phyloP scores from a whole-genome alignment of 2,329 filamentous ascomycete genomes.

The Ascochyta viciae-villosae region DNA sequence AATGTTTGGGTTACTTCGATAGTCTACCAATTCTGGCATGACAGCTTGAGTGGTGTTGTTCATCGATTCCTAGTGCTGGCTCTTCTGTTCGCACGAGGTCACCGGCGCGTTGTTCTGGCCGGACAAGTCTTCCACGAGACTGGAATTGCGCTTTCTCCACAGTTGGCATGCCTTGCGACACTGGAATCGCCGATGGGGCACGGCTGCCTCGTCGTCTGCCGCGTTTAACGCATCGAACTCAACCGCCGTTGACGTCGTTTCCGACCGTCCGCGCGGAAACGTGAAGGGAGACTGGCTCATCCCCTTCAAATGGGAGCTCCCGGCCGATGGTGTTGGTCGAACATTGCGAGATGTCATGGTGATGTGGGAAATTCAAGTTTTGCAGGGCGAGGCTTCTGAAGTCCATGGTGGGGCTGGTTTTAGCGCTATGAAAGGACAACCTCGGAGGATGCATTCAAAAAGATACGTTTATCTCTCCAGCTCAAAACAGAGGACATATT shows the following conservation, averaged over 20 bases:
- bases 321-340: not conserved
- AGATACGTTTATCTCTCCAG: not conserved
- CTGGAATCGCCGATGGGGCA: constrained; percentile 3
- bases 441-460: not conserved
- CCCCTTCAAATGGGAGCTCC: not conserved
- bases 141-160: not conserved
- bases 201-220: not conserved
- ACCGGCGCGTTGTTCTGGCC: not conserved
- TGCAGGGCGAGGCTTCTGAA: not conserved
- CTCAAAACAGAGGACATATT: not conserved
- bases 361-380: not conserved
- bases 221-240: constrained; percentile 4
- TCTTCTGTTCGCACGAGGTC: not conserved
- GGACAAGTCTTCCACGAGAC: not conserved
- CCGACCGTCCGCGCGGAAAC: not conserved
- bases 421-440: constrained; percentile 4
- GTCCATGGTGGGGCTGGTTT: not conserved
- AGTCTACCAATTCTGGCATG: not conserved
- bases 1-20: not conserved
- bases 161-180: constrained; percentile 1
- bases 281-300: constrained; percentile 1
- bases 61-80: not conserved
- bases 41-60: not conserved
- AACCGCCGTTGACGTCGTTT: not conserved
- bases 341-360: not conserved